Percentiles rank a stretch among this genome's conserved stretches.
Conservation (phyloP, 2,329 filamentous ascomycete genomes). For the Neoarthrinium moseri region DNA sequence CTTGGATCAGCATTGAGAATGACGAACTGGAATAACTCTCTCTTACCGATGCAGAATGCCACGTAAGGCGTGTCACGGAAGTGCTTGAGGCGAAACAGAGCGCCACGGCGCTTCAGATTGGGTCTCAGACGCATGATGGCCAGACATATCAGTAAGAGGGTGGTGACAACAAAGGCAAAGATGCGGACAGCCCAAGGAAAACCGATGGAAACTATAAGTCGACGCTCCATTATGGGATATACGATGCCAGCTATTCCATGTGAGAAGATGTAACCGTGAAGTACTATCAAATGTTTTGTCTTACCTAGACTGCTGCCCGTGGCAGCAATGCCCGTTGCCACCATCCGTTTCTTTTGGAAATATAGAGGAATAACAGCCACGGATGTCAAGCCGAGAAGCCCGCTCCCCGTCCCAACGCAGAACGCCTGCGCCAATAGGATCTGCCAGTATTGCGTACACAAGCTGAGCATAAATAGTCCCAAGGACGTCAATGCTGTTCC, state of each 20-base stretch:
- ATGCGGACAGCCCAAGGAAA: slow-evolving; percentile 45
- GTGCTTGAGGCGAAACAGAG: too few species aligned
- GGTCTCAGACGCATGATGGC: too few species aligned
- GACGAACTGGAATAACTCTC: too few species aligned
- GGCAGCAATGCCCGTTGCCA: slow-evolving; percentile 32
- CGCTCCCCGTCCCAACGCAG: slow-evolving; percentile 42
- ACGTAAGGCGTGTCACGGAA: too few species aligned
- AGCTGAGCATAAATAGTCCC: slow-evolving; percentile 52
- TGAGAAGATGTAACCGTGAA: too few species aligned
- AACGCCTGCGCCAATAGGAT: slow-evolving; percentile 51
- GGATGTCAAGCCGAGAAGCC: slow-evolving; percentile 16
- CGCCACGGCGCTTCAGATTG: too few species aligned
- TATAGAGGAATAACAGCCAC: slow-evolving; percentile 27
- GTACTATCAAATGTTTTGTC: too few species aligned
- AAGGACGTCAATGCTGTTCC: slow-evolving; percentile 44
- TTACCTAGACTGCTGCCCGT: slow-evolving; percentile 24
- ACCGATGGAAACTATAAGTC: slow-evolving; percentile 37
- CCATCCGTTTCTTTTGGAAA: slow-evolving; percentile 26
- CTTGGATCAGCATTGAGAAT: too few species aligned
- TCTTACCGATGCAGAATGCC: too few species aligned
- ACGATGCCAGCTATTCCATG: too few species aligned
- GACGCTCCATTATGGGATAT: slow-evolving; percentile 40
- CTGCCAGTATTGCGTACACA: slow-evolving; percentile 49
- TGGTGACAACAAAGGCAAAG: slow-evolving; percentile 39
- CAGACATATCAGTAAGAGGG: too few species aligned